Evolutionary conservation across 2,329 filamentous ascomycete species (phyloP), one percentile per base, ranked within the genome.

Genomic region (Pseudocercospora musae): DNA sequence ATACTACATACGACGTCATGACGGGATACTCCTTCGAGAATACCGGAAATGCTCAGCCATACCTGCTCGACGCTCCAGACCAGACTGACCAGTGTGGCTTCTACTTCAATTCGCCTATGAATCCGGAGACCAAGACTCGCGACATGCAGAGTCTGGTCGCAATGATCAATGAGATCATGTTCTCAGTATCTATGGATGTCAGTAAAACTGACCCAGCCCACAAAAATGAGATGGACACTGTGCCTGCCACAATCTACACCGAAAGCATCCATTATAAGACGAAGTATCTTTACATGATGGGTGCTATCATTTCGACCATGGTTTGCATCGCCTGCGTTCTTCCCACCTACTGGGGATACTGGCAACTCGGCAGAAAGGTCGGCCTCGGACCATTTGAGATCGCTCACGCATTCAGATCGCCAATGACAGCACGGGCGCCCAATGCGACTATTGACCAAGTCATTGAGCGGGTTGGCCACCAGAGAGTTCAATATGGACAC

Each of bases 311-410:
- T 18, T 69, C 70, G 9, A 73, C 69, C 6, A 48, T 75, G 42
- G 46, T 72, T 40, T 74, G 71, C n/a, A 63, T 76, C 1, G 33
- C 73, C 27, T 67, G 69, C 59, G 72, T 76, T 0, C 62, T 73
- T 0, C 71, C 73, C 27, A 69, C 70, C 1, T 75, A 73, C 68
- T 75, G 68, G 68, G 71, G 72, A 9, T 76, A 70, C 69, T 76
- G 48, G 48, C 48, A 52, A 29, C 48, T 52, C 13, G 48, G 48
- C 15, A 23, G 48, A 2, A 52, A 52, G 11, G 56, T 76, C n/a
- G 71, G 72, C 2, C 68, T 76, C 0, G 70, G 70, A 10, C 74
- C 74, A 4, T 69, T 76, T 1, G 74, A 76, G 40, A 76, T 76
- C 33, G 72, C 73, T 1, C 69, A 74, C 44, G 74, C 73, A 3